Base-by-base conservation (phyloP, 106 monocot species). In the Platanthera guangdongensis region DNA sequence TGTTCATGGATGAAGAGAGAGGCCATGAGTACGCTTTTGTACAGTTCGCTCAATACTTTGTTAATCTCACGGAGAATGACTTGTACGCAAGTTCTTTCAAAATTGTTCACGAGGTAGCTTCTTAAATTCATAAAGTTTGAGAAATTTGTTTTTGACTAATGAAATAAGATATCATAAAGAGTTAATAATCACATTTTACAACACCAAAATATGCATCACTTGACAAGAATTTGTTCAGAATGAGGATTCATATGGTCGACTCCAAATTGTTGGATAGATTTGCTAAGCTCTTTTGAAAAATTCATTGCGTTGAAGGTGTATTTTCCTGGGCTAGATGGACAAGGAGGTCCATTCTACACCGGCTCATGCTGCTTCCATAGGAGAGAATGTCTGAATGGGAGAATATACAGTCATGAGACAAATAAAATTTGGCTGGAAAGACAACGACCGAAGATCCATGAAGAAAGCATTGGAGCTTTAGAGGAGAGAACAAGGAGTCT, bases 281-380 rank as follows among this genome's bases (percentile, higher is more conserved):
- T 39, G 39, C 39, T 39, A 39, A 39, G 39, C 39, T 39, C 39
- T 65, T 65, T 65, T 32, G 12, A 30, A 25, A 65, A 65, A 65
- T 0, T 0, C 18, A 19, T 65, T 65, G 30, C 47, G 52, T 53
- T 82, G 81, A 45, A 87, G 88, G 80, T 85, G 19, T 82, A 88
- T 48, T 79, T 88, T 57, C 88, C 62, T 54, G 88, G 88, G 9
- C n/a, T 88, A 2, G 84, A 90, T 69, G 78, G 75, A 7, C 39
- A 60, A 50, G 84, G 82, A 80, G 88, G 88, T 14, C 68, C 80
- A 47, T 15, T 79, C 0, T 88, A 82, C 52, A 78, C 71, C 28
- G 84, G 84, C 16, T 77, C 88, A 25, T 76, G 88, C 22, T 85
- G 84, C 67, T 88, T 88, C 68, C 84, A 84, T 60, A 81, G 88